Base-by-base conservation (phyloP, 2,329 filamentous ascomycete species). In the Aspergillus pseudoglaucus region DNA sequence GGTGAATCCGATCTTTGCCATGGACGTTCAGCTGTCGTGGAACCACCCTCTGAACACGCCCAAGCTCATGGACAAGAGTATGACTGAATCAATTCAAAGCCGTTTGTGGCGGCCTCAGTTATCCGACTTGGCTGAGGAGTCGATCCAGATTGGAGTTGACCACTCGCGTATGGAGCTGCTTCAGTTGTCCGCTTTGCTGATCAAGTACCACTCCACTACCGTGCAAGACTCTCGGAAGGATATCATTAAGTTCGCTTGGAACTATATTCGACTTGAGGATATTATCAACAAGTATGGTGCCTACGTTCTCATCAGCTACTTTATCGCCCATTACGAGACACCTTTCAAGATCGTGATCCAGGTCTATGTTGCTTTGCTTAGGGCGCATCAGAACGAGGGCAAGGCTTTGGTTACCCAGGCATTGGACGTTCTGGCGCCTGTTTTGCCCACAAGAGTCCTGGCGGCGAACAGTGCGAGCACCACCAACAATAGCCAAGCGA, bases 161-260 rank as follows among this genome's bases (percentile, higher is more conserved):
- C 93, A 97, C 68, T 94, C 90, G 1, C 81, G 93, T 14, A 95
- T 97, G 82, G 94, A 98, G 64, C 80, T 96, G 8, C 79, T 99
- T 41, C 94, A 99, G 65, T 80, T 97, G 40, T 96, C 93, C 5
- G 90, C 93, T 0, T 83, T 98, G 74, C 76, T 98, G 35, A 85
- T 98, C 69, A 98, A 98, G 64, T 95, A 97, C 61, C 89, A 98
- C 61, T 84, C 91, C 60, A 81, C 82, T 27, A 87, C 90, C 46
- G 80, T 98, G 1, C 87, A 94, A 57, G 93, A 97, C 60, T 85
- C 88, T 2, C 84, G 94, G 33, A 98, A 98, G 69, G 93, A 98
- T 55, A 91, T 98, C 53, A 98, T 98, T 63, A 97, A 96, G 70
- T 98, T 97, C 68, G 90, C 90, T 3, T 99, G 93, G 93, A 95